Conservation (phyloP, 768 basidiomycete genomes). For the Chalciporus pseudorubinellus region DNA sequence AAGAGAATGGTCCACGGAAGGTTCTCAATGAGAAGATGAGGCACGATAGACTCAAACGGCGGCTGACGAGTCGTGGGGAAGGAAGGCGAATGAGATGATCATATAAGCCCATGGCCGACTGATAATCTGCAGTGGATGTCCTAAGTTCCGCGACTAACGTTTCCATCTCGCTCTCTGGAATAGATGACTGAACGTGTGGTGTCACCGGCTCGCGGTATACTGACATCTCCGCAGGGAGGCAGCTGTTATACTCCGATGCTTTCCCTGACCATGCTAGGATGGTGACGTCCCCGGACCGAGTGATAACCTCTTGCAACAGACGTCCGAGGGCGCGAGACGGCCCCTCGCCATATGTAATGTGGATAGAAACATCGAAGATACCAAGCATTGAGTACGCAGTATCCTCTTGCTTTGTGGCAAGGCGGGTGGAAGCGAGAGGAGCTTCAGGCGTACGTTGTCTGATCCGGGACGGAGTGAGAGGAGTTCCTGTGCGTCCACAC, state of each 20-base stretch:
- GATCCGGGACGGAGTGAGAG: constrained; percentile 14
- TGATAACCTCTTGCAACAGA: no score
- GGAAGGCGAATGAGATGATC: constrained; percentile 11
- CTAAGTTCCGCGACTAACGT: constrained; percentile 1
- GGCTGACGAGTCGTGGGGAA: constrained; percentile 14
- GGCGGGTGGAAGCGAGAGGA: constrained; percentile 22
- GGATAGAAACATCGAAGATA: constrained; percentile 20
- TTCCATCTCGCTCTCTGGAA: constrained; percentile 12
- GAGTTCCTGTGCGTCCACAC: constrained; percentile 10
- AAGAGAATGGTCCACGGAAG: constrained; percentile 5
- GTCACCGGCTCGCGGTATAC: constrained; percentile 12
- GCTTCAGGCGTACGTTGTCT: constrained; percentile 13
- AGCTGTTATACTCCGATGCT: no score
- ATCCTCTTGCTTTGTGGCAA: constrained; percentile 25
- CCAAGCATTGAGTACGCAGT: constrained; percentile 28
- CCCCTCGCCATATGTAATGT: constrained; percentile 25
- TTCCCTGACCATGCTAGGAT: no score
- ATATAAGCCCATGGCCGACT: constrained; percentile 11
- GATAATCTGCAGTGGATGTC: background rate
- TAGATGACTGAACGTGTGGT: constrained; percentile 4
- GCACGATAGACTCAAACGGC: constrained; percentile 14
- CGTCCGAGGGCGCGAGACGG: constrained; percentile 21
- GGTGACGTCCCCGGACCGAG: no score
- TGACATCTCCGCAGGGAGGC: no score
- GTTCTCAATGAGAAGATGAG: constrained; percentile 12